Conservation (phyloP, 2,329 filamentous ascomycete species). For the Cladosporium cucumerinum region DNA sequence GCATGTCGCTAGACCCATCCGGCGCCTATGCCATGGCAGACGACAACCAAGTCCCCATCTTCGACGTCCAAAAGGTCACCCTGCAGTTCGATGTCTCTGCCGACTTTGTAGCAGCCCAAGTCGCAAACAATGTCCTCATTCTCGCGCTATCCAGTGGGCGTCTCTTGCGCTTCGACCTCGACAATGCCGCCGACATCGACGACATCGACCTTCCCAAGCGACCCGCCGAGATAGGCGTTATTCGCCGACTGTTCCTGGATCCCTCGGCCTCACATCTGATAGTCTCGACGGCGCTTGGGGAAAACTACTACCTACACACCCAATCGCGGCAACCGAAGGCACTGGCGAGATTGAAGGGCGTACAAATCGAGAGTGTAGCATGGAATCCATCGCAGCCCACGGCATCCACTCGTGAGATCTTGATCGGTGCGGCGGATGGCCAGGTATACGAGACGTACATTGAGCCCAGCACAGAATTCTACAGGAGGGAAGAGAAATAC, state of each 20-base stretch:
- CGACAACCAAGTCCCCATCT: conserved; percentile 65
- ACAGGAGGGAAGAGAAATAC: conserved; percentile 91
- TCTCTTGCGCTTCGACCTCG: conserved; percentile 89
- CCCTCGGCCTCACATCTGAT: conserved; percentile 93
- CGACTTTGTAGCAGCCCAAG: conserved; percentile 93
- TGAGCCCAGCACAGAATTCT: conserved; percentile 91
- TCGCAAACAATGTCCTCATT: conserved; percentile 94
- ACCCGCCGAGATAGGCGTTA: conserved; percentile 83
- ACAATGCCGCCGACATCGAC: conserved; percentile 92
- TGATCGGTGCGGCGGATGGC: conserved; percentile 87
- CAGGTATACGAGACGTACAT: conserved; percentile 94
- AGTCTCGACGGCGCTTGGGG: conserved; percentile 83
- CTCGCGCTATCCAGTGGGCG: conserved; percentile 88
- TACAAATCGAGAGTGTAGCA: conserved; percentile 82
- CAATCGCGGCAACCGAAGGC: conserved; percentile 85
- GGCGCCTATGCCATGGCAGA: conserved; percentile 27
- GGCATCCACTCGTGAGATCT: conserved; percentile 88
- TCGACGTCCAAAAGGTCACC: conserved; percentile 88
- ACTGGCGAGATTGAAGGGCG: conserved; percentile 77
- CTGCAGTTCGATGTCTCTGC: conserved; percentile 92
- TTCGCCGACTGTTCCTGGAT: conserved; percentile 94
- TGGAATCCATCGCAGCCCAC: conserved; percentile 95
- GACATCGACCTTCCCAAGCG: conserved; percentile 97
- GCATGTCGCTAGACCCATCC: conserved; percentile 26
- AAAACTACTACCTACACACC: conserved; percentile 97